phyloP scores from a whole-genome alignment of 768 basidiomycete genomes.

The Suillus hirtellus region DNA sequence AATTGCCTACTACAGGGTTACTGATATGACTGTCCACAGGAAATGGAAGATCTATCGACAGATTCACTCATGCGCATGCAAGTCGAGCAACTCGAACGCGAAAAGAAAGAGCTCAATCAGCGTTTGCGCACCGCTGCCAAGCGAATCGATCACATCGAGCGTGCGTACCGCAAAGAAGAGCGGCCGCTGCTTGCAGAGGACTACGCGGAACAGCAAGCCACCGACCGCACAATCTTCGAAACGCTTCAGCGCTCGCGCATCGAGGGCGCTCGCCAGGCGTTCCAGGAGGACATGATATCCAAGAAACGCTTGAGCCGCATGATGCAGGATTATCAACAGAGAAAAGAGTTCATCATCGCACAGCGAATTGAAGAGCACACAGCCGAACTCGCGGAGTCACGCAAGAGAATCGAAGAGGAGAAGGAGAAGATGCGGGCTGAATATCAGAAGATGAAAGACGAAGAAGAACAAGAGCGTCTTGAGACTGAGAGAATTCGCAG shows the following conservation, averaged over 20 bases:
- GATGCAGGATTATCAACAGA: constrained; percentile 62
- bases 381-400: constrained; percentile 55
- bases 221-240: constrained; percentile 72
- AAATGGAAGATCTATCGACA: constrained; percentile 82
- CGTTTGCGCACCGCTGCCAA: constrained; percentile 81
- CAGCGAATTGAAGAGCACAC: constrained; percentile 68
- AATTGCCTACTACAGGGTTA: constrained; percentile 14
- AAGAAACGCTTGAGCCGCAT: constrained; percentile 78
- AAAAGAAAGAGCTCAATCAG: constrained; percentile 85
- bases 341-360: constrained; percentile 53
- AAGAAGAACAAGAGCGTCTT: constrained; percentile 36
- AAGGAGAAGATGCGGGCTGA: constrained; percentile 69
- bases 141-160: constrained; percentile 93
- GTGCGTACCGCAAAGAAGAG: constrained; percentile 93
- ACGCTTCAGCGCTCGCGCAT: constrained; percentile 55
- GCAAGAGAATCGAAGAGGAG: constrained; percentile 78
- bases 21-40: constrained; percentile 40
- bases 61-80: constrained; percentile 86
- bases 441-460: constrained; percentile 59
- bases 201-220: constrained; percentile 81
- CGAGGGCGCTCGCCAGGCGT: constrained; percentile 54
- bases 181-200: constrained; percentile 81
- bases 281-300: constrained; percentile 66
- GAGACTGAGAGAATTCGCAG: constrained; percentile 23
- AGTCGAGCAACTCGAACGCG: constrained; percentile 94